Conservation (phyloP, 805 yeast genomes). For the Candida rishiriensis region DNA sequence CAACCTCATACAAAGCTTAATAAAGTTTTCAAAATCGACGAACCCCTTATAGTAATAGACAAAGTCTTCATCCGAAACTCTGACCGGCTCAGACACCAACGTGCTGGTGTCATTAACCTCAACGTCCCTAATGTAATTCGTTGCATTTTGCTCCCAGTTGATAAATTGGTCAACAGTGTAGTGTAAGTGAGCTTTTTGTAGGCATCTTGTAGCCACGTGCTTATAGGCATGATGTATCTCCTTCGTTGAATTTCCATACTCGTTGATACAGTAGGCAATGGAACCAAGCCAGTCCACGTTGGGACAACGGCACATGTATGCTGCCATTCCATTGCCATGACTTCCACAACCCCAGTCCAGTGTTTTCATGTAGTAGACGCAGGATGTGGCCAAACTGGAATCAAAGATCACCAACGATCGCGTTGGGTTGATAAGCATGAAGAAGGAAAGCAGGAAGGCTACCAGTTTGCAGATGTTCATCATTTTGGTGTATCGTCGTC, state of each 20-base stretch:
- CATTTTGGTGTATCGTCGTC: not conserved
- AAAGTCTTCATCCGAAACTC: slow-evolving; percentile 29
- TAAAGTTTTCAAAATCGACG: slow-evolving; percentile 34
- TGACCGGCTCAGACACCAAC: slow-evolving; percentile 30
- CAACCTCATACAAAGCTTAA: slow-evolving; percentile 33
- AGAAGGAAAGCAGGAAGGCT: not conserved
- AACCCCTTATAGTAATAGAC: slow-evolving; percentile 31
- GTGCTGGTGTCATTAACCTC: slow-evolving; percentile 18
- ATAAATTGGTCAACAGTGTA: slow-evolving; percentile 32
- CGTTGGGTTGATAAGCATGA: not conserved
- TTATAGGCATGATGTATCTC: slow-evolving; percentile 35
- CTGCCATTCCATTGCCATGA: slow-evolving; percentile 28
- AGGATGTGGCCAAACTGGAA: slow-evolving; percentile 36
- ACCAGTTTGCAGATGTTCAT: not conserved
- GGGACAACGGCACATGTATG: slow-evolving; percentile 37
- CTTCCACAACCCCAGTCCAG: slow-evolving; percentile 42
- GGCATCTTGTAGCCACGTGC: slow-evolving; percentile 35
- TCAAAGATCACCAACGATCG: slow-evolving; percentile 22
- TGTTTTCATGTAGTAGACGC: slow-evolving; percentile 35
- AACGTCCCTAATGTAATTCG: slow-evolving; percentile 30
- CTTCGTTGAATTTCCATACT: slow-evolving; percentile 26
- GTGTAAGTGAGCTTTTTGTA: slow-evolving; percentile 29
- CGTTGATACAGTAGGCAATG: slow-evolving; percentile 37
- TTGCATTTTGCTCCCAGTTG: slow-evolving; percentile 28
- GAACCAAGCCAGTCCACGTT: slow-evolving; percentile 42